Evolutionary conservation across 495 filamentous ascomycete species (phyloP), one percentile per base, ranked within the genome.

Genomic region (Daldinia grandis): DNA sequence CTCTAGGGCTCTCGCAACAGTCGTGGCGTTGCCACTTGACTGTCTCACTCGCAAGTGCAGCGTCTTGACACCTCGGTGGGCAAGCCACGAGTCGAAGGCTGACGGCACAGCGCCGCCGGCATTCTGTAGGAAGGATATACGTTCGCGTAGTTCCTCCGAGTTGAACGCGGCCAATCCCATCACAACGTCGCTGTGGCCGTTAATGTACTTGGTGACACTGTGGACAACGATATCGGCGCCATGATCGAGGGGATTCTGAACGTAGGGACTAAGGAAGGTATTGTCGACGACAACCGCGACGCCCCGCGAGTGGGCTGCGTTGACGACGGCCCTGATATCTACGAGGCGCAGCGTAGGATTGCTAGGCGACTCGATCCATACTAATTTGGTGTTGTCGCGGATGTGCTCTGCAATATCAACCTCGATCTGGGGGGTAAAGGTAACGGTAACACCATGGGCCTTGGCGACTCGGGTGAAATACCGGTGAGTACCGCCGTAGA

Each of bases 191-290:
- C 89, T 85, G 81, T 99, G 95, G 6, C 95, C 95, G 77, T 99
- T 99, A 79, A 99, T 98, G 81, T 98, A 99, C 80, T 99, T 99
- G 7, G 95, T 99, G n/a, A 99, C 95, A 40, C 91, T 94, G 84
- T 99, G 95, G n/a, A 98, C 90, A 47, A 98, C 95, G 51, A 99
- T 94, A 76, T 99, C 96, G 37, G 95, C 95, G 73, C 95, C 95
- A 80, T 96, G 93, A 72, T 94, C 88, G 27, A 99, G 86, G 1
- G 95, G 95, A 78, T 98, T 98, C 80, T 99, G 95, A 25, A 98
- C 85, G 77, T 98, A 99, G 27, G 95, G 95, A 66, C 89, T 92
- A 74, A 99, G 82, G 84, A 99, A 99, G 2, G 95, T 99, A 84
- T 99, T 99, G 81, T 99, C 95, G 2, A 99, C 95, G 5, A 99